Evolutionary conservation across 768 basidiomycete genomes (phyloP).

Genomic region (Boletus insuetus): DNA sequence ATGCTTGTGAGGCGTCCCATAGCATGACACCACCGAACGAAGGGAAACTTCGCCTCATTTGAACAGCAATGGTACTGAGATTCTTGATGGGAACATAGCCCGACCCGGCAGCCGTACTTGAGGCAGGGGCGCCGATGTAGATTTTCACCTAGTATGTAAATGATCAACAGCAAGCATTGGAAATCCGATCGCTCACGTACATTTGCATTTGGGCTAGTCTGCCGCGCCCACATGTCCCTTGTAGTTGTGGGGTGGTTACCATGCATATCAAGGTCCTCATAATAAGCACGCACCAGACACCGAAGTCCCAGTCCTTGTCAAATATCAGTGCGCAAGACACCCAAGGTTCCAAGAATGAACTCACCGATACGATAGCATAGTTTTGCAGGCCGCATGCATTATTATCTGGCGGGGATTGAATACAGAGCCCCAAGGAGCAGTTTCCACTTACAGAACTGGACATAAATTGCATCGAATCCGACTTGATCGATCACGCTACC

Average conservation of each 20-base stretch:
- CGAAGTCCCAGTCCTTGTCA: conserved; percentile 46
- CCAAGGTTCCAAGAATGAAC: conserved; percentile 15
- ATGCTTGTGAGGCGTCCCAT: conserved; percentile 45
- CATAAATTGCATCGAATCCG: conserved; percentile 70
- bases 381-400: conserved; percentile 44
- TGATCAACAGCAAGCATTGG: conserved; percentile 1
- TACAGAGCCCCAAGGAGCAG: background rate
- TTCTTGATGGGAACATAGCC: conserved; percentile 36
- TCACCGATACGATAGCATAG: conserved; percentile 52
- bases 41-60: conserved; percentile 38
- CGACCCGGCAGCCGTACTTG: conserved; percentile 39
- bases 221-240: conserved; percentile 46
- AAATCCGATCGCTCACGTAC: conserved; percentile 21
- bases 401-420: conserved; percentile 33
- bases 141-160: conserved; percentile 36
- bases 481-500: conserved; percentile 58
- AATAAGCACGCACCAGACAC: conserved; percentile 25
- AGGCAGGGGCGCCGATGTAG: conserved; percentile 43
- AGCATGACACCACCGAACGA: conserved; percentile 46
- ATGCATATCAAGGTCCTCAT: background rate
- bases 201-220: conserved; percentile 40
- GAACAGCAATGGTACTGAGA: conserved; percentile 33
- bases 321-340: background rate
- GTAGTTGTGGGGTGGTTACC: conserved; percentile 8
- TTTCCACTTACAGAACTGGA: conserved; percentile 51